Evolutionary conservation across 2,329 filamentous ascomycete species (phyloP).

Genomic region (Pseudopyrenochaeta lycopersici): DNA sequence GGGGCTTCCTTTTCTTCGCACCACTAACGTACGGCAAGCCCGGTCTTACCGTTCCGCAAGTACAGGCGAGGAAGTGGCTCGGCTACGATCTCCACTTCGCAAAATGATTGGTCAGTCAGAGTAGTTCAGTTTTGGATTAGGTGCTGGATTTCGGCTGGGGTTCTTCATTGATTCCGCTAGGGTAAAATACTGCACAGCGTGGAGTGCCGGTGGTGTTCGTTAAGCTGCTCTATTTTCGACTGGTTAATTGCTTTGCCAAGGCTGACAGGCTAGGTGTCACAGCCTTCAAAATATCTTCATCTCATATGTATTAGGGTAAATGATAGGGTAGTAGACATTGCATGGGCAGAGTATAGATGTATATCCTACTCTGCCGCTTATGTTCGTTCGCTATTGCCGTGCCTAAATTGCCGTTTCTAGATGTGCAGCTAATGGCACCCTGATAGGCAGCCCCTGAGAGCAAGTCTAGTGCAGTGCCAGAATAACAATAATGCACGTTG

Average conservation of each 20-base stretch:
- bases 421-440: no score
- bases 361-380: no score
- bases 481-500: no score
- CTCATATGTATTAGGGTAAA: slow-evolving; percentile 9
- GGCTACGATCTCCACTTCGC: slow-evolving; percentile 98
- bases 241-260: neutral
- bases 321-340: slow-evolving; percentile 1
- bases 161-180: slow-evolving; percentile 7
- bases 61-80: slow-evolving; percentile 90
- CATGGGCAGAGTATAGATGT: neutral
- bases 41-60: slow-evolving; percentile 79
- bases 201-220: slow-evolving; percentile 8
- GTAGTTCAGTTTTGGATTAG: neutral
- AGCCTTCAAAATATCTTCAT: neutral
- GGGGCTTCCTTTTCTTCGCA: slow-evolving; percentile 91
- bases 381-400: no score
- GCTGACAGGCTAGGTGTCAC: neutral
- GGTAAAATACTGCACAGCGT: slow-evolving; percentile 15
- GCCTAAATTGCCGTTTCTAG: neutral
- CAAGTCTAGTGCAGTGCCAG: no score
- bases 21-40: slow-evolving; percentile 96
- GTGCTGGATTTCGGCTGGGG: neutral
- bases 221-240: neutral
- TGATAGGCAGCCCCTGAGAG: no score
- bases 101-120: slow-evolving; percentile 66